Evolutionary conservation across 345 rosid species (phyloP), one percentile per base, ranked within the genome.

Genomic region (Dipteronia sinensis): DNA sequence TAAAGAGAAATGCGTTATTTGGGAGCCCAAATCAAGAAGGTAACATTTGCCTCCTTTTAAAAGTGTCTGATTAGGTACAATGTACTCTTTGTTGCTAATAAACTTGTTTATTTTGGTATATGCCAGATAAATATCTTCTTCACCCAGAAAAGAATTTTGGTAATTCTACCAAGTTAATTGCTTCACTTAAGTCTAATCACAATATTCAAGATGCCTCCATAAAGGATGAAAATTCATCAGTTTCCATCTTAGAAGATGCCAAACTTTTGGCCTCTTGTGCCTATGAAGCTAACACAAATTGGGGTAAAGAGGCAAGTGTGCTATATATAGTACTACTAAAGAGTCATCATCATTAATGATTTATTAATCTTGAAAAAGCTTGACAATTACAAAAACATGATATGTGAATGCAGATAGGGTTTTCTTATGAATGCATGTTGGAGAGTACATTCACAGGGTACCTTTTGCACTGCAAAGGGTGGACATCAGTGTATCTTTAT

Each of bases 381-480:
- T 69, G 58, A 53, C 22, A 42, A 42, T 34, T 34, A 42, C 46
- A 46, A 46, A 46, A 34, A 7, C 15, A 15, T 20, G 20, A 25
- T 15, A 25, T 10, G 15, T 56, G 49, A 42, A 62, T 23, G 29
- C 82, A 83, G 84, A 58, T 83, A 0, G 86, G 86, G n/a, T 80
- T 77, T 22, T 40, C 68, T 0, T 83, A 83, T 42, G 38, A 56
- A 0, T 75, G 80, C 3, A 15, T 80, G 20, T 34, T 75, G 1
- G 86, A 83, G 65, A 81, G 79, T 72, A 61, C 63, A 34, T 80
- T 77, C 46, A 80, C 86, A 27, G 84, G 86, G 23, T 77, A 74
- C 22, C 63, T 61, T 1, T 46, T 83, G 25, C 84, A 83, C 69
- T 78, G 80, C 71, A 66, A 75, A 70, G 80, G 84, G 4, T 78